Evolutionary conservation across 1,139 yeast species (phyloP).

Genomic region (Petasospora rhodanensis): DNA sequence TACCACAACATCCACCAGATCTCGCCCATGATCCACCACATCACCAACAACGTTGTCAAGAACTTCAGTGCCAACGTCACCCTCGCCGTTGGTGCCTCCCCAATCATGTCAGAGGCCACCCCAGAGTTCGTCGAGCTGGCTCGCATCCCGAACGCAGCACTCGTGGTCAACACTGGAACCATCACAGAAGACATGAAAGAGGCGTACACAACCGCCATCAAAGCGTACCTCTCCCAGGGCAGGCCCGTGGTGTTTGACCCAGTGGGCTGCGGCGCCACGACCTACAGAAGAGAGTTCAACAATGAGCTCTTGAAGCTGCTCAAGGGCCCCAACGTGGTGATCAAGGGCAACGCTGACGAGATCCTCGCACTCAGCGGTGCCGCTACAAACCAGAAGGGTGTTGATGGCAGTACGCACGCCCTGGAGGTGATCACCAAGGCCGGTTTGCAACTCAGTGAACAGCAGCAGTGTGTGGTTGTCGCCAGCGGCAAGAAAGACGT

Average conservation of each 20-base stretch:
- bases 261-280: constrained; percentile 86
- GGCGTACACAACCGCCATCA: constrained; percentile 48
- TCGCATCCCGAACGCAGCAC: constrained; percentile 43
- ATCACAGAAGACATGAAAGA: constrained; percentile 34
- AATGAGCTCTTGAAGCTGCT: constrained; percentile 44
- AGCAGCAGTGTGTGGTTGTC: constrained; percentile 66
- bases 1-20: not conserved
- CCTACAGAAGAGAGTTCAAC: constrained; percentile 48
- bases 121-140: constrained; percentile 71
- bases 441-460: constrained; percentile 48
- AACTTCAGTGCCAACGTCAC: constrained; percentile 89
- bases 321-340: constrained; percentile 58
- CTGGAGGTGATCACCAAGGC: constrained; percentile 28
- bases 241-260: constrained; percentile 81
- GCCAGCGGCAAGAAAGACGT: constrained; percentile 58
- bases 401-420: too few species aligned
- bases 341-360: constrained; percentile 89
- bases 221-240: constrained; percentile 51
- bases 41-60: constrained; percentile 87
- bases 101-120: constrained; percentile 81
- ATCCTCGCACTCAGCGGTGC: constrained; percentile 46
- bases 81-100: constrained; percentile 80
- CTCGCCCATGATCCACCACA: constrained; percentile 74
- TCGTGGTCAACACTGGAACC: constrained; percentile 78
- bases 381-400: constrained; percentile 61